Evolutionary conservation across 495 filamentous ascomycete genomes (phyloP), one percentile per base, ranked within the genome.

Genomic region (Trichoderma gamsii): DNA sequence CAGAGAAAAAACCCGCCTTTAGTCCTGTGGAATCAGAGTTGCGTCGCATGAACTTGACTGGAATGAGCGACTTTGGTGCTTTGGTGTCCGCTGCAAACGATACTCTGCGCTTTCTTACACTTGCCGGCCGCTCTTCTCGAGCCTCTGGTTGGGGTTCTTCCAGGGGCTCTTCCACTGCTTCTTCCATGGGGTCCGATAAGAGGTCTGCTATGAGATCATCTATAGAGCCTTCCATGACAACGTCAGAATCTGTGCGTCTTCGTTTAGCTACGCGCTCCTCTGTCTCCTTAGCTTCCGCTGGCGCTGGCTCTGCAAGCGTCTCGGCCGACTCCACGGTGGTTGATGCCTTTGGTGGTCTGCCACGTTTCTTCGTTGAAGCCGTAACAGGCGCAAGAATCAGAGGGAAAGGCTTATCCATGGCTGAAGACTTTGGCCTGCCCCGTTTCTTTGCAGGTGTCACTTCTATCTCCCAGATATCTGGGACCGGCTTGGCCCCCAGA

Each of bases 281-380:
- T 16, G 11, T 11, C 4, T 61, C 56, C 12, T 61, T 7, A 18
- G 12, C 25, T 32, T 61, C 56, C 11, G 11, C 9, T 61, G 25
- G 11, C n/a, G 13, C 6, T 15, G 23, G 11, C 25, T 11, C 12
- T 13, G 11, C 56, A 61, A 16, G 11, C 23, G 15, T 21, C 56
- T 61, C 27, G 4, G 27, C 56, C 16, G n/a, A 16, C 3, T 29
- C 25, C 12, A 2, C 11, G 29, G 16, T 18, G 11, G 56, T 21
- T 13, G 25, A 1, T 13, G 23, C 27, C 56, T 61, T 61, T 32
- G 56, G 56, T 32, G 56, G 56, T 18, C 56, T 61, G 7, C 56
- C 56, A 32, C 56, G 56, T 61, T 61, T 61, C 56, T 32, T 61
- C 11, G 56, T 25, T 61, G 56, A 18, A 25, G 56, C 12, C 12